A percentile compares a stretch with the other conserved stretches of the same genome.
Conservation (phyloP, 1,284 basidiomycete genomes). For the Malassezia psittaci region DNA sequence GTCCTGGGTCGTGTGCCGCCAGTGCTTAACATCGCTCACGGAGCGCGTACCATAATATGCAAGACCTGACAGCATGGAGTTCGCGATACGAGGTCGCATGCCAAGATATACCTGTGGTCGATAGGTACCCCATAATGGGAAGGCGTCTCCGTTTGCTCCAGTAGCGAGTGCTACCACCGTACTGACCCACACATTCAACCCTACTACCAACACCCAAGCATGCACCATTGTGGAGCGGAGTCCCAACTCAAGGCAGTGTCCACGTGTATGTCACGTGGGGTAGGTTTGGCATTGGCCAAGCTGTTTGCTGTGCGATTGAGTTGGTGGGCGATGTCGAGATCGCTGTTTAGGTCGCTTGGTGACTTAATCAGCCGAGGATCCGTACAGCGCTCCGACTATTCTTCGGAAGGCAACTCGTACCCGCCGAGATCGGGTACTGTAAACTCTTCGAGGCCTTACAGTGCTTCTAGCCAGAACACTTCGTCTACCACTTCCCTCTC, state of each 20-base stretch:
- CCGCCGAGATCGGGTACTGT: too few species aligned
- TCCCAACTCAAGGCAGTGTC: not conserved
- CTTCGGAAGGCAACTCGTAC: too few species aligned
- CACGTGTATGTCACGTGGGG: constrained; percentile 1
- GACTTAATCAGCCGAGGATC: not conserved
- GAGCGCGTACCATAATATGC: constrained; percentile 58
- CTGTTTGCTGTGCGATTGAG: not conserved
- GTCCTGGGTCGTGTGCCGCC: constrained; percentile 82
- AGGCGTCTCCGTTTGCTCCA: constrained; percentile 7
- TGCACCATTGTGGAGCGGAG: not conserved
- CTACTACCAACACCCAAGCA: not conserved
- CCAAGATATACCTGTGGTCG: constrained; percentile 88
- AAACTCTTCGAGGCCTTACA: not conserved
- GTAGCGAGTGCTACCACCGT: constrained; percentile 4
- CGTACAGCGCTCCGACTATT: too few species aligned
- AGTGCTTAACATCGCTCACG: constrained; percentile 23
- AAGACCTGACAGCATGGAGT: constrained; percentile 78
- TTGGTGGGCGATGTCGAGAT: not conserved
- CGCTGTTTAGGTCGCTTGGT: constrained; percentile 1
- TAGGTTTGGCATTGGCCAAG: not conserved
- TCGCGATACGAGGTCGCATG: constrained; percentile 67
- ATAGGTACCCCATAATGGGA: constrained; percentile 77
- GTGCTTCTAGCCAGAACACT: not conserved
- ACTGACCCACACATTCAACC: constrained; percentile 8
- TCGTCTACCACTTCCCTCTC: not conserved